Percentiles rank a stretch among this genome's conserved stretches.
phyloP scores from a whole-genome alignment of 2,329 filamentous ascomycete species.

The Colletotrichum navitas region DNA sequence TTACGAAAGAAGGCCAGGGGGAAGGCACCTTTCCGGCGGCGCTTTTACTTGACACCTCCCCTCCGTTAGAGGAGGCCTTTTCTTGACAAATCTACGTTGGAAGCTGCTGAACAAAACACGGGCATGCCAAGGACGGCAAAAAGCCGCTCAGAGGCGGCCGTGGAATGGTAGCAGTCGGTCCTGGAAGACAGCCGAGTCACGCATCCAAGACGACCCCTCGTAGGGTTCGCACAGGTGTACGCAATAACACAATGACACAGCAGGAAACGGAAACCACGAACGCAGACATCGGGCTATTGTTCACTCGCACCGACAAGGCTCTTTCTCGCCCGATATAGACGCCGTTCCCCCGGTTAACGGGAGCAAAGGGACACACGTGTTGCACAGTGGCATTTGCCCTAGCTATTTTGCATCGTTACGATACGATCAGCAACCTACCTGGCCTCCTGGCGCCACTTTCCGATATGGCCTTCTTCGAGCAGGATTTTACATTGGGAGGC shows the following conservation, averaged over 20 bases:
- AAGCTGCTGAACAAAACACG: not conserved
- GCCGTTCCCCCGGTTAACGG: no score
- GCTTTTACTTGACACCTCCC: not conserved
- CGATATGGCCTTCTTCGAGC: not conserved
- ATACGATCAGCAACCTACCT: not conserved
- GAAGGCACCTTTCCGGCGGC: not conserved
- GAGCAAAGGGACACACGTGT: not conserved
- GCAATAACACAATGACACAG: no score
- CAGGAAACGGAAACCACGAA: not conserved
- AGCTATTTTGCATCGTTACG: not conserved
- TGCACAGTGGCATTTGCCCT: not conserved
- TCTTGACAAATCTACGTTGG: not conserved
- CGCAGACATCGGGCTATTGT: not conserved
- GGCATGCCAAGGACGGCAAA: not conserved
- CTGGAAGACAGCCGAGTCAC: no score
- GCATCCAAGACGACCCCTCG: no score
- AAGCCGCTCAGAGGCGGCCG: not conserved
- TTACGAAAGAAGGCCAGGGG: not conserved
- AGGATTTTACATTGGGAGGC: not conserved
- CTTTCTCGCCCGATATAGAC: not conserved
- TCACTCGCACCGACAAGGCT: not conserved
- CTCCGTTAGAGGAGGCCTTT: no score
- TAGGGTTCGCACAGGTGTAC: no score
- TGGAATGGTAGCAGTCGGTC: not conserved
- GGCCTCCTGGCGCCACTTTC: not conserved